Evolutionary conservation across 2,329 filamentous ascomycete genomes (phyloP), one percentile per base, ranked within the genome.

Genomic region (Cladobotryum mycophilum): DNA sequence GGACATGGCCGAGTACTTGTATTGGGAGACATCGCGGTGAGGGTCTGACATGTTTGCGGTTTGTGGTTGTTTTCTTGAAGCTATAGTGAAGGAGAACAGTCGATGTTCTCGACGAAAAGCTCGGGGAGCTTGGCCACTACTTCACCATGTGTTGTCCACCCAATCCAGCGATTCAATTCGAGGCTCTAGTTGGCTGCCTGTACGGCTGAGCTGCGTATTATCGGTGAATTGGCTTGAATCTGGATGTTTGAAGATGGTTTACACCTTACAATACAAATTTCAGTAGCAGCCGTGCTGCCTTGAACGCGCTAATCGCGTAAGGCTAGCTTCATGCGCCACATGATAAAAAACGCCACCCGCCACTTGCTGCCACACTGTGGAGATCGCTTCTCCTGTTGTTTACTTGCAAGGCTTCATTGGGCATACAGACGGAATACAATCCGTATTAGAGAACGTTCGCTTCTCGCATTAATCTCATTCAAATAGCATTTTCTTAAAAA

Each of bases 1-100:
- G 76, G 93, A 99, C 93, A 99, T 97, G 71, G 89, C 90, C 84
- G 90, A 90, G 82, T 96, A 96, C 74, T 96, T 96, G 81, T 95
- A 96, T 74, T 96, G 91, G 71, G 89, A 91, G 64, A 95, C 88
- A 86, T 93, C 83, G 71, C 81, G 82, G 65, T 85, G 77, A 70
- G 82, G 78, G 69, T 85, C 87, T 70, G 86, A 79, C 88, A 92
- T 91, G 52, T 67, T 78, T 69, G 59, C 65, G 34, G 30, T 63
- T 61, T 61, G 56, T 56, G 53, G 48, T 58, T 59, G 57, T 58
- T 30, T 57, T n/a, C n/a, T 61, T 54, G 59, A 51, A 58, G 42
- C 52, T 53, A 56, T 61, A 50, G 58, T 52, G 54, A 52, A 52
- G 52, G 62, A 64, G 58, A 64, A 62, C 57, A 12, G 65, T 58